A percentile compares a stretch with the other conserved stretches of the same genome.
phyloP scores from a whole-genome alignment of 208 protist species.

The Jaenimonas drosophilae region DNA sequence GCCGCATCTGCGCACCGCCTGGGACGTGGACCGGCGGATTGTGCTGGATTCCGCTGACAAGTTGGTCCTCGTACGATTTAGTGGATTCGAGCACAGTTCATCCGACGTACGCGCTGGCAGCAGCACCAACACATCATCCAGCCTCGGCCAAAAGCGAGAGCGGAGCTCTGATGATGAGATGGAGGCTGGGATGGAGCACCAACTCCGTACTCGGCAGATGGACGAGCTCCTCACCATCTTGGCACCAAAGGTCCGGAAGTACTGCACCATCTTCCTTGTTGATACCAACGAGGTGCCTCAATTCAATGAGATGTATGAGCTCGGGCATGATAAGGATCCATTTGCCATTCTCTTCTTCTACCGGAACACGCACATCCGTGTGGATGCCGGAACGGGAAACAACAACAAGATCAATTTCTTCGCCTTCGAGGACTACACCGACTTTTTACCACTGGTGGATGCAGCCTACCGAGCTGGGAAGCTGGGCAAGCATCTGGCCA shows the following conservation, averaged over 20 bases:
- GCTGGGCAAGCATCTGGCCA: constrained; percentile 93
- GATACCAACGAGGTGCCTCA: constrained; percentile 89
- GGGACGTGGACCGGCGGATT: constrained; percentile 82
- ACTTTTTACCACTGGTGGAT: constrained; percentile 97
- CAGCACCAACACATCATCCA: constrained; percentile 9
- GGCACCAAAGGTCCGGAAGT: constrained; percentile 77
- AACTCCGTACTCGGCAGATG: constrained; percentile 56
- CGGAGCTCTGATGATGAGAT: neutral
- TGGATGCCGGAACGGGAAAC: constrained; percentile 98
- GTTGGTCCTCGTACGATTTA: constrained; percentile 71
- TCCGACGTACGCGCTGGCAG: constrained; percentile 17
- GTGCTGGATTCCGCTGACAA: constrained; percentile 76
- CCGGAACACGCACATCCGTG: constrained; percentile 98
- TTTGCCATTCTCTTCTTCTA: constrained; percentile 99
- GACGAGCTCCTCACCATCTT: constrained; percentile 51
- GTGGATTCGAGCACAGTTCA: constrained; percentile 34
- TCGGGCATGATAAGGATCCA: constrained; percentile 93
- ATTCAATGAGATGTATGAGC: constrained; percentile 99
- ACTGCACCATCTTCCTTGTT: constrained; percentile 66
- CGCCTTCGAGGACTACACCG: constrained; percentile 91
- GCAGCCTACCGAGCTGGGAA: constrained; percentile 93
- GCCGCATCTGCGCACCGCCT: constrained; percentile 46
- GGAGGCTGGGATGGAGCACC: constrained; percentile 30
- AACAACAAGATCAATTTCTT: constrained; percentile 99
- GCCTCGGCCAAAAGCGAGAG: neutral